Evolutionary conservation across 2,329 filamentous ascomycete genomes (phyloP).

Genomic region (Aspergillus udagawae): DNA sequence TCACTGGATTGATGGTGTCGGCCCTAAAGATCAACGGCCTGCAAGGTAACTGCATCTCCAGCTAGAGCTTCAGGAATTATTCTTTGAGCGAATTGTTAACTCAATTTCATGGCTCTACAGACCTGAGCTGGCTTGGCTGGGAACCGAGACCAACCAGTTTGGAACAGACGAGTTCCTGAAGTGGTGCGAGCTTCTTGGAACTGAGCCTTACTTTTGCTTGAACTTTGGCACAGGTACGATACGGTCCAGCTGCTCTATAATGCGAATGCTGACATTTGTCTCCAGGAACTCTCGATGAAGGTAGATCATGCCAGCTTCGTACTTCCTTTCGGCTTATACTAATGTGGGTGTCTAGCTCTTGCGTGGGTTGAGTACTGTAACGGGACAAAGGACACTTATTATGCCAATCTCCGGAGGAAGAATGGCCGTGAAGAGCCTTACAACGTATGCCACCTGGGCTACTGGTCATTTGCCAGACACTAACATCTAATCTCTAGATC

Average conservation of each 20-base stretch:
- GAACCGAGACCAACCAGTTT: slow-evolving; percentile 72
- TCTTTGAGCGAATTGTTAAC: not conserved
- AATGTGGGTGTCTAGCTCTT: slow-evolving; percentile 45
- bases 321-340: not conserved
- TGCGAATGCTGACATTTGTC: slow-evolving; percentile 2
- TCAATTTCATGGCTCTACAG: slow-evolving; percentile 29
- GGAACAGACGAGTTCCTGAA: slow-evolving; percentile 84
- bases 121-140: slow-evolving; percentile 75
- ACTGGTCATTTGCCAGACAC: not conserved
- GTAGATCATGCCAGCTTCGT: slow-evolving; percentile 24
- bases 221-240: slow-evolving; percentile 72
- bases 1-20: slow-evolving; percentile 79
- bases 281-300: slow-evolving; percentile 47
- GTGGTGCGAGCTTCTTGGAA: slow-evolving; percentile 69
- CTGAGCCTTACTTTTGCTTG: slow-evolving; percentile 73
- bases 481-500: slow-evolving; percentile 38
- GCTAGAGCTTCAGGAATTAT: not conserved
- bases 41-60: slow-evolving; percentile 35
- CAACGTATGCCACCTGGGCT: slow-evolving; percentile 43
- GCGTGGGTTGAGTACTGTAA: slow-evolving; percentile 88
- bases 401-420: slow-evolving; percentile 72
- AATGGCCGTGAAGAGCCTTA: slow-evolving; percentile 75
- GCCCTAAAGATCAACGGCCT: slow-evolving; percentile 66
- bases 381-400: slow-evolving; percentile 70
- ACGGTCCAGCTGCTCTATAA: slow-evolving; percentile 16